Base-by-base conservation (phyloP, 768 basidiomycete species). In the Trametes cubensis region DNA sequence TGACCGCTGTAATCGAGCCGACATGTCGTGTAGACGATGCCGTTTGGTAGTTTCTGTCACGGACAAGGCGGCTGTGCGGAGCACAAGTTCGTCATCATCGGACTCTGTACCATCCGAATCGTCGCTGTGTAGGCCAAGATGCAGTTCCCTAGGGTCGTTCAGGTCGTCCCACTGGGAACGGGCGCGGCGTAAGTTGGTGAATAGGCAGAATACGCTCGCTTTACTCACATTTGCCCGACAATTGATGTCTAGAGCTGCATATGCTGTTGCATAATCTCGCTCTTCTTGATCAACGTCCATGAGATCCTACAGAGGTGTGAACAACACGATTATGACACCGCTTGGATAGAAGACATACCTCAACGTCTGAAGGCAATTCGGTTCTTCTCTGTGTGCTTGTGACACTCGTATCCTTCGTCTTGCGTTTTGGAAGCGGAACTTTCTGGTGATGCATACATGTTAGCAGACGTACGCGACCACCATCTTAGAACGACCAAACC, bases 211-310 rank as follows among this genome's bases (percentile, higher is more conserved):
- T 34, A 7, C 11, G 6, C 2, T 11, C 34, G 18, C 5, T 6
- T 18, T 7, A 55, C 60, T 30, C 7, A 61, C 60, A 40, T 56
- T 56, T 0, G 34, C 14, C 17, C 34, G 21, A 20, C 48, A 20
- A 21, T 61, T n/a, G 1, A 61, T 17, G 23, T 56, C 60, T 11
- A 49, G 41, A 8, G 40, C 54, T 2, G 48, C 54, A 44, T 51
- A 30, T 23, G 51, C 51, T 3, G 51, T 41, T 2, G 38, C 51
- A 53, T 53, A 53, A 18, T 61, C 60, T n/a, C 28, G 54, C 20
- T 50, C 51, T 40, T 53, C 26, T 40, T 14, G 34, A 20, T 53
- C 51, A n/a, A 53, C 20, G 21, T 53, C 51, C 51, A 53, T 53
- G 20, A 20, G 38, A 23, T 40, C 51, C 51, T 53, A 21, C 4